Evolutionary conservation across 2,329 filamentous ascomycete species (phyloP), one percentile per base, ranked within the genome.

Genomic region (Emericellopsis atlantica): DNA sequence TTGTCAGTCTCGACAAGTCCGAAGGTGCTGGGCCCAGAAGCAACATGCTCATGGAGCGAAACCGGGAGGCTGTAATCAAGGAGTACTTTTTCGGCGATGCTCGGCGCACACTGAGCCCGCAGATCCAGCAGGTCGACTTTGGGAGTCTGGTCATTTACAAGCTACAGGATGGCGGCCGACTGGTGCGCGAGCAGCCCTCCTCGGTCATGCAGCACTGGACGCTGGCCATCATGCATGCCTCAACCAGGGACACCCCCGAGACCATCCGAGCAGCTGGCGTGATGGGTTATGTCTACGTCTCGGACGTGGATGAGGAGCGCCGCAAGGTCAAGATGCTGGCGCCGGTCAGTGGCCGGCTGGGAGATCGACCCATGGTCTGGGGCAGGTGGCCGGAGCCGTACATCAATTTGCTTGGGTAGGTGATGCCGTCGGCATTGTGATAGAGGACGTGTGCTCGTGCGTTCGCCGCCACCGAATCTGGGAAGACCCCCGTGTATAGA

Each of bases 11-110:
- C 11, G 79, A 88, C 46, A 88, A 87, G 55, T 93, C 88, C 0
- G 84, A 86, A 31, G 92, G 92, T 21, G 88, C 85, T 32, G 84
- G 85, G 2, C 77, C 85, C 52, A 74, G 86, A 37, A 82, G 88
- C 47, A 75, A 81, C 32, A 56, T 64, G 0, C 93, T 86, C 57
- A 77, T 89, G 69, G 83, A 85, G 51, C 71, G 78, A 14, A 64
- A 76, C 5, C 75, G 84, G 36, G 84, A 93, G 52, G 76, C 82
- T 1, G 75, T 84, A 39, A 88, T 95, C 40, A 82, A 84, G 49
- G 82, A 89, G 51, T 98, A 98, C 61, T 98, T 98, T 65, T 98
- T 95, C 56, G 92, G 92, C 9, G 82, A 84, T 46, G 62, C 73
- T 2, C 79, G 77, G 46, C 75, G 83, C 43, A 83, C 85, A 0